A percentile compares a stretch with the other conserved stretches of the same genome.
These are phyloP conservation scores for Dovyalis caffra DNA, from an alignment of 345 rosid genomes.

Conservation along the genomic window DNA sequence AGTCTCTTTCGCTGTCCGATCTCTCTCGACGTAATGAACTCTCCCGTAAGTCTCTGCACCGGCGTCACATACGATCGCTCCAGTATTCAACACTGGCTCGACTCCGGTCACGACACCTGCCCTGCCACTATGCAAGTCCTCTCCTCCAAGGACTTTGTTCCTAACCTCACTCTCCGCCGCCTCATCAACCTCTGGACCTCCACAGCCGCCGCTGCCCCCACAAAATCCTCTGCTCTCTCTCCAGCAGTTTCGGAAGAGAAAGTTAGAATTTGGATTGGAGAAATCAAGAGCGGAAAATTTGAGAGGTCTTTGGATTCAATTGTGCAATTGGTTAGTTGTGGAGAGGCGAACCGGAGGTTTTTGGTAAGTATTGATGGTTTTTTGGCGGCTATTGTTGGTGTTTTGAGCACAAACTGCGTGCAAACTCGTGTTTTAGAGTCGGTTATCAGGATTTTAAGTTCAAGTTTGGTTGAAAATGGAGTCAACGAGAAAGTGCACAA, in stretches of 20 bases:
- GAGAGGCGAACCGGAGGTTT: constrained; percentile 10
- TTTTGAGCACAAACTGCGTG: not conserved
- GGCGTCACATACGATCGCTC: constrained; percentile 35
- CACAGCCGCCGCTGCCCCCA: not conserved
- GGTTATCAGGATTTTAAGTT: constrained; percentile 13
- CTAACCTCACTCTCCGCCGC: constrained; percentile 30
- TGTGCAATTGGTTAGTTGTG: constrained; percentile 7
- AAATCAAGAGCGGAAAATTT: not conserved
- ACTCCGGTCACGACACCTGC: constrained; percentile 31
- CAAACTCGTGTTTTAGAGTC: constrained; percentile 7
- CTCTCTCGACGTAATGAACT: constrained; percentile 29
- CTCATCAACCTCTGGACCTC: constrained; percentile 22
- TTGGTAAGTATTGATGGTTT: constrained; percentile 9
- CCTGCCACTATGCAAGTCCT: constrained; percentile 35
- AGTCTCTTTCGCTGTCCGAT: constrained; percentile 28
- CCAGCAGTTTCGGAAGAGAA: constrained; percentile 4
- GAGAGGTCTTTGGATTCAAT: constrained; percentile 12
- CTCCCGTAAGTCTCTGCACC: constrained; percentile 31
- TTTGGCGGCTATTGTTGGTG: constrained; percentile 13
- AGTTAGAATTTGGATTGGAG: constrained; percentile 15
- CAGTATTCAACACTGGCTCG: constrained; percentile 33
- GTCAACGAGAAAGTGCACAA: constrained; percentile 10
- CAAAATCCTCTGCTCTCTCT: constrained; percentile 3
- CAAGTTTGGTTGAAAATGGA: constrained; percentile 15
- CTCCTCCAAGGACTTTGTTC: constrained; percentile 23